Base-by-base conservation (phyloP, 2,329 filamentous ascomycete species). In the Fusarium camptoceras region DNA sequence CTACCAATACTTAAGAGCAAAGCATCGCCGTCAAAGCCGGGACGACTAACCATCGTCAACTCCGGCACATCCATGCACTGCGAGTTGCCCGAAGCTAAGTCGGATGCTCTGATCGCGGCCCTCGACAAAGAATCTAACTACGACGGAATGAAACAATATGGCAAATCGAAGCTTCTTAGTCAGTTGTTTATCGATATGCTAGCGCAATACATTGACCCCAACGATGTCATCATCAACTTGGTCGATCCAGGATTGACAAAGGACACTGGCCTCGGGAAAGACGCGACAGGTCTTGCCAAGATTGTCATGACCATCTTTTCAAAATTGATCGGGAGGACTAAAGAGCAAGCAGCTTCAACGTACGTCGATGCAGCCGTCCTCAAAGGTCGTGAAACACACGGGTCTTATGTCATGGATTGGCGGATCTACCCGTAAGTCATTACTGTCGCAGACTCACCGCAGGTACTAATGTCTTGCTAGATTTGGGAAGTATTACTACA, bases 331-430 rank as follows among this genome's bases (percentile, higher is more conserved):
- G 60, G 60, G 0, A 34, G 22, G 1, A 43, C 59, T 4, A 37
- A n/a, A 5, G 43, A 64, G 14, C 59, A 64, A 34, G 24, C 37
- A 0, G 61, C 59, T 14, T 56, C 43, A 6, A 16, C 50, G 0
- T 64, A 64, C 8, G 5, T 64, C 2, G 59, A 64, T 27, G 61
- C 59, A 1, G 34, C 61, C 5, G 8, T 64, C 2, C 1, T 44
- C 0, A 56, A 57, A 3, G 59, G 59, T 1, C 27, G 18, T 18
- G 50, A 57, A 27, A 28, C 59, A 0, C 61, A 64, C 18, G 61
- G 61, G 3, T 57, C 50, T 1, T 64, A 49, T 22, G 3, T 64
- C 5, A 64, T 57, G 50, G 50, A 57, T 16, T 64, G 59, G 61
- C 31, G 42, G 20, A 49, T 64, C 2, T 49, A 16, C 1, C 59